A percentile compares a stretch with the other conserved stretches of the same genome.
These are phyloP conservation scores for Eucalyptus polybractea DNA, from an alignment of 345 rosid species.

Conservation along the genomic window DNA sequence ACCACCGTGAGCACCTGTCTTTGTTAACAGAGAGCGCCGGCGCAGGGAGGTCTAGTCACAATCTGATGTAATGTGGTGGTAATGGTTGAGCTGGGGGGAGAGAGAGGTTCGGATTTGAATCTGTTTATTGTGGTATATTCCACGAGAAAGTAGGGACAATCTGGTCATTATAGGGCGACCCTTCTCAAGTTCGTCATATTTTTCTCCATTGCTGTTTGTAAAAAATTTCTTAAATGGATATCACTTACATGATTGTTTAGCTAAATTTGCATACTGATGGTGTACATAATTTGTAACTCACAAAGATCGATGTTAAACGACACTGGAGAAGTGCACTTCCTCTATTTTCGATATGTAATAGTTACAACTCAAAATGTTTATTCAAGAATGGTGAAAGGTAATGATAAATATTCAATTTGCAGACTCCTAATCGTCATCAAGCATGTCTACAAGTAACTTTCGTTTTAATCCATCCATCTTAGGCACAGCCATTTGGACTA, in stretches of 20 bases:
- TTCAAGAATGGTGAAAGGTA: not conserved
- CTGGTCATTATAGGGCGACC: not conserved
- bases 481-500: not conserved
- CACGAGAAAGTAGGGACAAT: too few species aligned
- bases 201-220: not conserved
- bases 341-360: not conserved
- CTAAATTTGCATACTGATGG: not conserved
- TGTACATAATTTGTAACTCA: not conserved
- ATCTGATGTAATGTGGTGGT: too few species aligned
- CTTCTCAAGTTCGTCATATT: not conserved
- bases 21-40: too few species aligned
- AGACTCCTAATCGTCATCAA: not conserved
- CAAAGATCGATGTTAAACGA: not conserved
- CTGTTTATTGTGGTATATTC: too few species aligned
- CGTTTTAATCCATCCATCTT: not conserved
- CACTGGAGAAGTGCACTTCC: not conserved
- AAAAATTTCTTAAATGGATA: not conserved
- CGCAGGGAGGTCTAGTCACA: too few species aligned
- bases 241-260: not conserved
- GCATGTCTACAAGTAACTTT: fast-evolving
- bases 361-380: not conserved
- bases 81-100: too few species aligned
- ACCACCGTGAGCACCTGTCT: not conserved
- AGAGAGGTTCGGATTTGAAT: too few species aligned
- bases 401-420: not conserved